phyloP scores from a whole-genome alignment of 2,329 filamentous ascomycete genomes.

The Venturia aucupariae region DNA sequence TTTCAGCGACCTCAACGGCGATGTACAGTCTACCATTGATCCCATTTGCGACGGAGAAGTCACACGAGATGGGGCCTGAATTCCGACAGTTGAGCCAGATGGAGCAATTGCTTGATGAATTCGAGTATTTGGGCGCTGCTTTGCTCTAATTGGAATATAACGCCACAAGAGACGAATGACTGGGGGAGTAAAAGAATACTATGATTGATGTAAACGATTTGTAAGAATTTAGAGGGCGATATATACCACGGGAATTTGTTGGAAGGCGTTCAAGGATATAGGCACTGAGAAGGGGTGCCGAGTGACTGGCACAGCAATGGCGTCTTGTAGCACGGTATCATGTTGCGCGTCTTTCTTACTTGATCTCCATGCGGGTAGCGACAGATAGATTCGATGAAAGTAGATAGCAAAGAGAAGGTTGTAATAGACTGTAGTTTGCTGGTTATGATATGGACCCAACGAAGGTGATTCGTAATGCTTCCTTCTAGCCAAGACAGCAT shows the following conservation, averaged over 20 bases:
- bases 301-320: background rate
- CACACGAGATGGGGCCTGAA: constrained; percentile 22
- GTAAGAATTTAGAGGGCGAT: background rate
- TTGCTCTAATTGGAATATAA: background rate
- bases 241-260: background rate
- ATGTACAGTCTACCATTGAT: constrained; percentile 3
- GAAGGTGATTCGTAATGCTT: background rate
- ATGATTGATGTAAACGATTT: background rate
- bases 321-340: background rate
- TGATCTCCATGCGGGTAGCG: background rate
- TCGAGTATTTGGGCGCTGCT: constrained; percentile 38
- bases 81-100: constrained; percentile 28
- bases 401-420: background rate
- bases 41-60: constrained; percentile 16
- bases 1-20: constrained; percentile 3
- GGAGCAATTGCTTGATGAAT: constrained; percentile 41
- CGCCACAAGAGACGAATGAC: background rate
- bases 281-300: background rate
- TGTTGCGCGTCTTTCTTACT: background rate
- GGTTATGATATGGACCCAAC: background rate
- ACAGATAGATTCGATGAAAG: background rate
- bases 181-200: background rate
- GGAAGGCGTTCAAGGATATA: background rate
- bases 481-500: background rate
- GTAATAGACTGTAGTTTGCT: background rate